phyloP scores from a whole-genome alignment of 805 yeast genomes.

The Candida sonorensis region DNA sequence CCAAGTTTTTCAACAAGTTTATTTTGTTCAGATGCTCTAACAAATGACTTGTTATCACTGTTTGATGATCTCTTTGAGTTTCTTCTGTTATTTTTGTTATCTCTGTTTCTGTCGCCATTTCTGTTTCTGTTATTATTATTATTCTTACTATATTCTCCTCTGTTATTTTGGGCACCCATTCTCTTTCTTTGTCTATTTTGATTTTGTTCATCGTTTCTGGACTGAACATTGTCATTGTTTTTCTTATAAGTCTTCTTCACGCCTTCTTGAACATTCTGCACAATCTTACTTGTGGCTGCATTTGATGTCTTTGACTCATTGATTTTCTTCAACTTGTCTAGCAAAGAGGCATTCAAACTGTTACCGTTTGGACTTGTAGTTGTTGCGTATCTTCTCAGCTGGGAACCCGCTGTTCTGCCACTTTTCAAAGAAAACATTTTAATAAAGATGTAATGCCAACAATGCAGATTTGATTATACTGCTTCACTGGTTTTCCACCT shows the following conservation, averaged over 20 bases:
- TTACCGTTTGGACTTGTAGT: not conserved
- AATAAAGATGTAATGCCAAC: too few species aligned
- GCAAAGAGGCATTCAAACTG: not conserved
- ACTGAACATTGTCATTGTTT: not conserved
- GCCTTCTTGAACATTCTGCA: too few species aligned
- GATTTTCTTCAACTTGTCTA: not conserved
- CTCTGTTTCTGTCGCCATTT: not conserved
- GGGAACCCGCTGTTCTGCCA: too few species aligned
- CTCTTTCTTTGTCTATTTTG: constrained; percentile 1
- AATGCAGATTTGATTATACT: too few species aligned
- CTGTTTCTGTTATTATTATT: constrained; percentile 1
- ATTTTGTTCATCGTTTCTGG: not conserved
- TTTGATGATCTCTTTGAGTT: too few species aligned
- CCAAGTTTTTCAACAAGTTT: not conserved
- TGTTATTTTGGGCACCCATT: not conserved
- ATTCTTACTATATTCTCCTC: not conserved
- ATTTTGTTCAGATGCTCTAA: not conserved
- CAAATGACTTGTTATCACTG: too few species aligned
- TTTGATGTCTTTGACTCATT: not conserved
- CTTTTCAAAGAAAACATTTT: too few species aligned
- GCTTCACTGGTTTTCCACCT: too few species aligned
- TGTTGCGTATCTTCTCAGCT: not conserved
- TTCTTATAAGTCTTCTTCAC: not conserved
- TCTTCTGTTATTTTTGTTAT: not conserved
- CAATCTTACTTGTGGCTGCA: not conserved